Base-by-base conservation (phyloP, 345 rosid genomes). In the Euphorbia pulcherrima region DNA sequence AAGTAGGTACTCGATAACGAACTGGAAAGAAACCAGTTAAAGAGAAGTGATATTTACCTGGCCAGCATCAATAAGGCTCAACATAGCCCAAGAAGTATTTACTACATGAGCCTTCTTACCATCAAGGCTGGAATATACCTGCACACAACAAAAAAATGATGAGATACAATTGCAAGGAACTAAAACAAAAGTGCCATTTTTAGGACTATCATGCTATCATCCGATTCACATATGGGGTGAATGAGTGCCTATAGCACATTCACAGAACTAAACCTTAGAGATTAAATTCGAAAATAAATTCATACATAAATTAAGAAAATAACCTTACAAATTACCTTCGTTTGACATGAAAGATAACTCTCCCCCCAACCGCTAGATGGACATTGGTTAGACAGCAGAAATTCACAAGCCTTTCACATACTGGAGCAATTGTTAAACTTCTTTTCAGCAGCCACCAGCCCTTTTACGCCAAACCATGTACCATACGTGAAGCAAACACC, bases 361-460 rank as follows among this genome's bases (percentile, higher is more conserved):
- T 93, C 97, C 77, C 97, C 98, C 99, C 99, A 94, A 54, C 99
- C 97, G 21, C 96, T 97, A 4, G 92, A 86, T 58, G 85, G 62
- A 62, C 75, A 75, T 80, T 94, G 99, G 79, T 89, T 89, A 54
- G 97, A 91, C 72, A 91, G 68, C 69, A 91, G 84, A 83, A 91
- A 91, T 44, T 89, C 83, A 65, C 95, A 91, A 69, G 97, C 97
- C 82, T 83, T 91, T 24, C 84, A 82, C 33, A 91, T 77, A 71
- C 79, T 69, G 58, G 87, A 72, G 68, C 84, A 84, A 81, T 77
- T 86, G 58, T 71, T 67, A 69, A 78, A 82, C 75, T 74, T 84
- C 79, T 79, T 91, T 69, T 97, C 97, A 14, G 82, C 90, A 72
- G 95, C 96, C 52, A 83, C 85, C 72, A 94, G 78, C 26, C 92